These are phyloP conservation scores for Prunus yedoensis DNA, from an alignment of 331 rosid species.

Conservation along the genomic window DNA sequence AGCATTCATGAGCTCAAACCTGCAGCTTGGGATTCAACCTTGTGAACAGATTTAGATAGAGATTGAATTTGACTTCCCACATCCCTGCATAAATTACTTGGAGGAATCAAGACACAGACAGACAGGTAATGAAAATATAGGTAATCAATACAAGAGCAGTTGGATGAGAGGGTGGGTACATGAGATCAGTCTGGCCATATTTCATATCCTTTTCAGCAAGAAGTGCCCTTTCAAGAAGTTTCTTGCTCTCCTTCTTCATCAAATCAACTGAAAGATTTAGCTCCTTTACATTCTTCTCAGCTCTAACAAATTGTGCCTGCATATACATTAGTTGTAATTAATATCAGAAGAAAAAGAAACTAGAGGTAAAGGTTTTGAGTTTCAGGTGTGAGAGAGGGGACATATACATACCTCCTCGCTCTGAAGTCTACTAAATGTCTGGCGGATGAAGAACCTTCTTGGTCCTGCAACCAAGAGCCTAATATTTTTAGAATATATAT, in stretches of 20 bases:
- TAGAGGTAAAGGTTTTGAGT: not conserved
- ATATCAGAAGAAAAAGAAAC: constrained; percentile 4
- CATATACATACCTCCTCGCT: constrained; percentile 68
- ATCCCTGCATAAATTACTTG: constrained; percentile 39
- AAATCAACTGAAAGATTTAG: constrained; percentile 68
- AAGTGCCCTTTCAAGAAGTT: constrained; percentile 75
- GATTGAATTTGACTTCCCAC: constrained; percentile 67
- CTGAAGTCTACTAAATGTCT: constrained; percentile 78
- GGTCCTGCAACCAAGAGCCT: constrained; percentile 54
- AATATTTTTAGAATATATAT: not conserved
- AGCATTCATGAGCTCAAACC: constrained; percentile 37
- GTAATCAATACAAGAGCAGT: not conserved
- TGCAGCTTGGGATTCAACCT: constrained; percentile 64
- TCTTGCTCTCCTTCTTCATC: constrained; percentile 78
- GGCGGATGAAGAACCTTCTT: constrained; percentile 81
- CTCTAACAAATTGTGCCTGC: constrained; percentile 67
- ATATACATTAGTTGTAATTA: not conserved
- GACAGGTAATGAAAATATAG: not conserved
- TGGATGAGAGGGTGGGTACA: constrained; percentile 42
- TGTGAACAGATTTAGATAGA: constrained; percentile 60
- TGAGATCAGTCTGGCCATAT: constrained; percentile 63
- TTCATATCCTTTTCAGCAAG: constrained; percentile 88
- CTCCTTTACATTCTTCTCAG: constrained; percentile 75
- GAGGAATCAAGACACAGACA: constrained; percentile 10
- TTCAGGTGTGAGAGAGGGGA: not conserved